These are phyloP conservation scores for Musa itinerans DNA, from an alignment of 176 grass and related monocot genomes.

Conservation along the genomic window DNA sequence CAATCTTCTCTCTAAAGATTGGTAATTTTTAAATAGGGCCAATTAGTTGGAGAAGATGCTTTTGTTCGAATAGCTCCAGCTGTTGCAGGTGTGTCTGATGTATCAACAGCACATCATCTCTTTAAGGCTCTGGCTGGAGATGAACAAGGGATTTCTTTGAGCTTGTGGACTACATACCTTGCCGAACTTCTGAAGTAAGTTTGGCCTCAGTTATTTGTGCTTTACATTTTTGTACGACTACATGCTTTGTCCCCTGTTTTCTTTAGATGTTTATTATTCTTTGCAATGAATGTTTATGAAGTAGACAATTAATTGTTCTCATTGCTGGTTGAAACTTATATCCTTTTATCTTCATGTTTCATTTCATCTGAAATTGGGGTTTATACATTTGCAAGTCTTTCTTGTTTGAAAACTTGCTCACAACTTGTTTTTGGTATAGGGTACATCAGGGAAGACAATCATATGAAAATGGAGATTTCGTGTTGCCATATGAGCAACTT, in stretches of 20 bases:
- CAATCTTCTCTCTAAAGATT: not conserved
- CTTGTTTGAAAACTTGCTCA: not conserved
- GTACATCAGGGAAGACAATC: constrained; percentile 81
- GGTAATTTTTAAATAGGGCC: constrained; percentile 46
- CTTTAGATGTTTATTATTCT: not conserved
- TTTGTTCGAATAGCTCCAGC: constrained; percentile 88
- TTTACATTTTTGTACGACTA: not conserved
- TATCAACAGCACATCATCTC: constrained; percentile 65
- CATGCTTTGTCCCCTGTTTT: not conserved
- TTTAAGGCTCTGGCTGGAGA: constrained; percentile 75
- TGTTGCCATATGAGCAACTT: constrained; percentile 62
- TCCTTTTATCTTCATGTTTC: not conserved
- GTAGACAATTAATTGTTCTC: not conserved
- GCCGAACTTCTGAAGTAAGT: constrained; percentile 83
- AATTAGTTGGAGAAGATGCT: constrained; percentile 78
- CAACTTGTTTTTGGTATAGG: constrained; percentile 26
- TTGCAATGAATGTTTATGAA: not conserved
- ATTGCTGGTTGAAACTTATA: not conserved
- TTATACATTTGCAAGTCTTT: not conserved
- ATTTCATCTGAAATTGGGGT: not conserved
- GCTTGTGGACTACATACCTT: constrained; percentile 70
- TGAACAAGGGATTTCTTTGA: constrained; percentile 61
- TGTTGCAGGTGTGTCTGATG: constrained; percentile 66
- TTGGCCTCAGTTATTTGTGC: constrained; percentile 6
- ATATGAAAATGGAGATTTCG: constrained; percentile 49